These are phyloP conservation scores for Daldinia sp. DNA, from an alignment of 2,329 filamentous ascomycete species.

Conservation along the genomic window DNA sequence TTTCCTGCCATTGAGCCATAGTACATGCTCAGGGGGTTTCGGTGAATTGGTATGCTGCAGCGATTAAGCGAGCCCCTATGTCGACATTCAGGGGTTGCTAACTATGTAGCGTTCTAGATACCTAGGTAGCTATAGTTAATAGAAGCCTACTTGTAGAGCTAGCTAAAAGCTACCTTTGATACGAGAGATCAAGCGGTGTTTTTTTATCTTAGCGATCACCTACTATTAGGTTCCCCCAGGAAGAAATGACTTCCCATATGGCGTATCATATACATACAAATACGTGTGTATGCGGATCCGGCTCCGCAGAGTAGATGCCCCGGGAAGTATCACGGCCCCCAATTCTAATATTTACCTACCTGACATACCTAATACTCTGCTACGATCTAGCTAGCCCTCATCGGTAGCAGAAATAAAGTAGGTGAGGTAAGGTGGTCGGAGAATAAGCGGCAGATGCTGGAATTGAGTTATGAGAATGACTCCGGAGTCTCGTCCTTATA, in stretches of 20 bases:
- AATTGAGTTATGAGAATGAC: neutral
- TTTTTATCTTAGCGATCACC: neutral
- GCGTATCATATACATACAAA: neutral
- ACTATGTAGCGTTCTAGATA: neutral
- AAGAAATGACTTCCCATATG: neutral
- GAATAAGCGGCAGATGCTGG: neutral
- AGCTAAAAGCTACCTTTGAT: neutral
- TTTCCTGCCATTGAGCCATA: too few species aligned
- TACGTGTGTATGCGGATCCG: neutral
- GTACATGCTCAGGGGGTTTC: neutral
- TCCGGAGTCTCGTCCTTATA: neutral
- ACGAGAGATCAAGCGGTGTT: neutral
- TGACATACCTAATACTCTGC: neutral
- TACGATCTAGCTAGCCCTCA: neutral
- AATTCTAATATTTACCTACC: neutral
- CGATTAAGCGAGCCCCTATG: neutral
- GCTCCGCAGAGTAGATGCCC: constrained; percentile 6
- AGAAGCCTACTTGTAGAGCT: neutral
- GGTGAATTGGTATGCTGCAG: constrained; percentile 5
- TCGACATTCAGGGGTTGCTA: neutral
- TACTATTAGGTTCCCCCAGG: neutral
- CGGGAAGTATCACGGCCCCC: constrained; percentile 2
- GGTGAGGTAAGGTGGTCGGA: neutral
- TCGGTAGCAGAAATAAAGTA: neutral
- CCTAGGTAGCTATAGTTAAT: neutral